These are phyloP conservation scores for Giardia muris DNA, from an alignment of 208 protist species.

Conservation along the genomic window DNA sequence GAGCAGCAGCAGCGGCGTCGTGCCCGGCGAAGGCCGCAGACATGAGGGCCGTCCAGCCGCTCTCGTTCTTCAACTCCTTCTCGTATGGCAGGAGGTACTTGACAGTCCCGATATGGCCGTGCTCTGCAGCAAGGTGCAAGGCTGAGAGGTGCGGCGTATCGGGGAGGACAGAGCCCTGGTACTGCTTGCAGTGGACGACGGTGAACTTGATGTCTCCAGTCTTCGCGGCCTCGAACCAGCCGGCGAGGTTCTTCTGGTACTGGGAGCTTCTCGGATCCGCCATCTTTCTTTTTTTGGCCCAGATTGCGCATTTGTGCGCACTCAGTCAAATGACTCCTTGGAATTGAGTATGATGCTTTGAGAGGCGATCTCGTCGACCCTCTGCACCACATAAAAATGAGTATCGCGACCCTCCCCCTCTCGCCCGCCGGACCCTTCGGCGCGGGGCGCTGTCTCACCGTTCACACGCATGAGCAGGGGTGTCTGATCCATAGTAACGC, in stretches of 20 bases:
- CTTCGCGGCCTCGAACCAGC: not conserved
- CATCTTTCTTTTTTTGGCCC: not conserved
- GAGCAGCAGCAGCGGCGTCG: not conserved
- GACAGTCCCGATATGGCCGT: not conserved
- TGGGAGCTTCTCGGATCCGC: not conserved
- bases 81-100: not conserved
- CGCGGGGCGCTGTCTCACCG: not conserved
- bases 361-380: not conserved
- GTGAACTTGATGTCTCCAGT: not conserved
- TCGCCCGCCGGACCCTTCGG: not conserved
- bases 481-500: not conserved
- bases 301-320: not conserved
- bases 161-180: not conserved
- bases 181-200: constrained; percentile 1
- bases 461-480: not conserved
- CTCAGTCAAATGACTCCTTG: not conserved
- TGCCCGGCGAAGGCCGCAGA: not conserved
- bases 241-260: not conserved
- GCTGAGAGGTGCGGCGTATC: not conserved
- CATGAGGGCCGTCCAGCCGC: not conserved
- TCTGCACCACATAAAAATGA: constrained; percentile 4
- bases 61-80: not conserved
- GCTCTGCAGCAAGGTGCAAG: not conserved
- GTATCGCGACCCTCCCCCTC: not conserved
- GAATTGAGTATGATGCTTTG: not conserved